Evolutionary conservation across 495 filamentous ascomycete species (phyloP).

Genomic region (Xylaria venustula): DNA sequence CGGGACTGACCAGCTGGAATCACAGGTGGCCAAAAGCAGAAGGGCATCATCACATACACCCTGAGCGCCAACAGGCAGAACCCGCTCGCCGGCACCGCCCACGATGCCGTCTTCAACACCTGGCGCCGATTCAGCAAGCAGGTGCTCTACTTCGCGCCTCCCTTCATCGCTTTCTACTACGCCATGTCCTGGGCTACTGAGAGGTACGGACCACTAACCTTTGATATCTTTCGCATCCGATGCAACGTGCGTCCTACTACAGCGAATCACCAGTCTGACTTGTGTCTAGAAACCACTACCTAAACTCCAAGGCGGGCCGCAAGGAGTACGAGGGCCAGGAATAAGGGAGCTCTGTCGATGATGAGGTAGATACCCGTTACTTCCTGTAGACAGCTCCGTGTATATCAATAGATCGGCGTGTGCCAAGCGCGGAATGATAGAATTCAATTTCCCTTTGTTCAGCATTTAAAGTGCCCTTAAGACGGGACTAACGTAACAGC

Average conservation of each 20-base stretch:
- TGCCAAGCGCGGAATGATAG: slow-evolving; percentile 12
- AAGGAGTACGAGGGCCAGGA: slow-evolving; percentile 50
- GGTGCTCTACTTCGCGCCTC: slow-evolving; percentile 79
- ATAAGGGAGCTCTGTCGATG: slow-evolving; percentile 25
- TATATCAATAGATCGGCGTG: slow-evolving; percentile 28
- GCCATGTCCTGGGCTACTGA: slow-evolving; percentile 83
- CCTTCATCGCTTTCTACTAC: slow-evolving; percentile 71
- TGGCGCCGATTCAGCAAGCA: slow-evolving; percentile 61
- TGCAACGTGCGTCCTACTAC: background rate
- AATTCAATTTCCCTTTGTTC: slow-evolving; percentile 10
- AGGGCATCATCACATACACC: slow-evolving; percentile 56
- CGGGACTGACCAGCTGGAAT: slow-evolving; percentile 25
- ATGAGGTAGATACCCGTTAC: slow-evolving; percentile 14
- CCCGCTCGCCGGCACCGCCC: slow-evolving; percentile 55
- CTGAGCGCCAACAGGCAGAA: slow-evolving; percentile 53
- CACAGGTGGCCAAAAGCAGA: slow-evolving; percentile 51
- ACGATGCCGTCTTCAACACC: slow-evolving; percentile 62
- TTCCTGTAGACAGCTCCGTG: slow-evolving; percentile 31
- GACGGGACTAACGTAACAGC: background rate
- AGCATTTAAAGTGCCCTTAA: background rate
- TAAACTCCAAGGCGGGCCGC: slow-evolving; percentile 88
- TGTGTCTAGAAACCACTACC: slow-evolving; percentile 74
- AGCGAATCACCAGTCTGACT: slow-evolving; percentile 17
- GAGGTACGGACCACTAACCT: slow-evolving; percentile 55
- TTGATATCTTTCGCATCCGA: background rate